Conservation (phyloP, 2,329 filamentous ascomycete species). For the Lasiodiplodia citricola region DNA sequence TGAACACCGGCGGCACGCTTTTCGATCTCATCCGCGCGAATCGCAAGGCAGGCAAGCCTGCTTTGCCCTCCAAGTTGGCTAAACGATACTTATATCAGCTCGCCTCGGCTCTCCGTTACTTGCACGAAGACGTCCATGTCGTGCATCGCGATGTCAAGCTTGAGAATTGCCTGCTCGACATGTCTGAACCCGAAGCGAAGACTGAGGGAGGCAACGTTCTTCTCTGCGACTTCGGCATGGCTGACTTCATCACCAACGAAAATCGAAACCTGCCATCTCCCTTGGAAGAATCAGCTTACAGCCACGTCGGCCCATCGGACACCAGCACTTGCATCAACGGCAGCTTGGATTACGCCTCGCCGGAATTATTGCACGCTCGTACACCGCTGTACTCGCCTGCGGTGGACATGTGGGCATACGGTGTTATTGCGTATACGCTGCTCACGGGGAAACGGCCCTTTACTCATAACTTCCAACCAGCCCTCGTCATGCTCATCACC, state of each 20-base stretch:
- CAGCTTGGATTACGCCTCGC: conserved; percentile 62
- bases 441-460: conserved; percentile 68
- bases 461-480: conserved; percentile 63
- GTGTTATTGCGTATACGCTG: conserved; percentile 66
- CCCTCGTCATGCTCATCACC: conserved; percentile 64
- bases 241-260: conserved; percentile 67
- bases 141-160: conserved; percentile 73
- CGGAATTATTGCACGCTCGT: conserved; percentile 50
- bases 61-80: conserved; percentile 56
- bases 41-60: conserved; percentile 43
- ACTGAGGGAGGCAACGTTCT: conserved; percentile 61
- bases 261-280: conserved; percentile 54
- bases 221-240: conserved; percentile 72
- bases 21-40: conserved; percentile 66
- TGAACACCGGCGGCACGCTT: conserved; percentile 68
- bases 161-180: conserved; percentile 70
- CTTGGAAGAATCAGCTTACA: conserved; percentile 46
- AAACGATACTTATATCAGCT: conserved; percentile 68
- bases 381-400: conserved; percentile 55
- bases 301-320: conserved; percentile 60
- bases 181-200: conserved; percentile 54
- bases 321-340: conserved; percentile 65
- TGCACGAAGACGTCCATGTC: conserved; percentile 70
- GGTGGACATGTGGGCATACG: conserved; percentile 71
- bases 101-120: conserved; percentile 67